Evolutionary conservation across 306 rosid genomes (phyloP).

Genomic region (apple (Malus domestica)): DNA sequence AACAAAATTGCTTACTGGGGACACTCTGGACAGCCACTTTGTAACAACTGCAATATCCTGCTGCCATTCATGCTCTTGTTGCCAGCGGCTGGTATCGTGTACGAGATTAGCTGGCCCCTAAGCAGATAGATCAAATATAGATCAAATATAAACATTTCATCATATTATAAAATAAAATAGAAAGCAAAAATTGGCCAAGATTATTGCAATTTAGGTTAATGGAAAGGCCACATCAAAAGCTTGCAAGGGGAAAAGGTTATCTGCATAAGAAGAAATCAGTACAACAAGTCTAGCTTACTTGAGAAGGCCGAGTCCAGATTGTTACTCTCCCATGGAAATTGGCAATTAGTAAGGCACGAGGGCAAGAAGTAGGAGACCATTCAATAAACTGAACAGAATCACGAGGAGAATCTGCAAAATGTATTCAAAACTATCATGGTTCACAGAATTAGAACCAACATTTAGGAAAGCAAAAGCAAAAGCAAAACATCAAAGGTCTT

Average conservation of each 20-base stretch:
- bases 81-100: conserved; percentile 83
- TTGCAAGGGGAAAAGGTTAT: background rate
- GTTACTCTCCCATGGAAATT: conserved; percentile 98
- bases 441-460: background rate
- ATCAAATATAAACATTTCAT: conserved; percentile 14
- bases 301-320: conserved; percentile 93
- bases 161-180: background rate
- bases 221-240: background rate
- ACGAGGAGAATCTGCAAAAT: conserved; percentile 88
- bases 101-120: conserved; percentile 89
- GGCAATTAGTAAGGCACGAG: conserved; percentile 77
- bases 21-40: conserved; percentile 91
- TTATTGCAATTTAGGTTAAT: background rate
- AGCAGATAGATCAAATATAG: conserved; percentile 27
- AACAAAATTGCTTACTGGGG: conserved; percentile 56
- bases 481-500: background rate
- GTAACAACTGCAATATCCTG: conserved; percentile 99
- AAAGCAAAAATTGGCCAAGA: background rate
- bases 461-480: background rate
- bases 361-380: conserved; percentile 91
- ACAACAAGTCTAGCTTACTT: conserved; percentile 42
- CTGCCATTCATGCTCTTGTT: conserved; percentile 91
- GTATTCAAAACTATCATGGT: conserved; percentile 21
- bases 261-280: conserved; percentile 7
- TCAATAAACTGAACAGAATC: conserved; percentile 98